phyloP scores from a whole-genome alignment of 192 early-diverging fungal species.

The Linderina pennispora region DNA sequence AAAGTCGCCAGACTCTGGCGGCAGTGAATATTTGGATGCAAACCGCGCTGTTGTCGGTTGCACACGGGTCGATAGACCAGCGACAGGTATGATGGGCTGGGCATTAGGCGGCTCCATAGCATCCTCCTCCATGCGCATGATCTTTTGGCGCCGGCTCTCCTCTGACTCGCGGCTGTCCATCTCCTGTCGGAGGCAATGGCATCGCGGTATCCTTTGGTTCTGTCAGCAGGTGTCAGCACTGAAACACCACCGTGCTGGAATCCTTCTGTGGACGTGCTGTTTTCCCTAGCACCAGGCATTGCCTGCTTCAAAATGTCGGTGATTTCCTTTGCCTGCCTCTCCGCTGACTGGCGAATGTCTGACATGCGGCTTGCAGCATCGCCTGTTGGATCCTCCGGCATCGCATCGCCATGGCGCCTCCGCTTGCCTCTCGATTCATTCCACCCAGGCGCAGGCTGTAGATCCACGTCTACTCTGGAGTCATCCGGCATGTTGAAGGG shows the following conservation, averaged over 20 bases:
- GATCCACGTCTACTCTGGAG: not conserved
- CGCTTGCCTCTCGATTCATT: too few species aligned
- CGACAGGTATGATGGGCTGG: not conserved
- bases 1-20: constrained; percentile 35
- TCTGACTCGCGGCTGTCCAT: constrained; percentile 1
- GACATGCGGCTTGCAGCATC: not conserved
- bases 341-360: constrained; percentile 21
- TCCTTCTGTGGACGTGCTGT: not conserved
- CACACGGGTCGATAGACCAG: not conserved
- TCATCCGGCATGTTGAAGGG: not conserved
- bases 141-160: constrained; percentile 11
- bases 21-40: constrained; percentile 14
- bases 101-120: too few species aligned
- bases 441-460: not conserved
- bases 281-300: constrained; percentile 16
- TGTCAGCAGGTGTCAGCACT: constrained; percentile 15
- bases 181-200: constrained; percentile 7
- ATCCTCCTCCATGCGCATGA: not conserved
- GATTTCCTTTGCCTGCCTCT: constrained; percentile 39
- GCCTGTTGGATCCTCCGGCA: not conserved
- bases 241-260: constrained; percentile 19
- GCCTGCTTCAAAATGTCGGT: not conserved
- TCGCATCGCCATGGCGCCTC: too few species aligned
- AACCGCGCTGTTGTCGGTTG: not conserved
- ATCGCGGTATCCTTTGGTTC: constrained; percentile 19